A percentile compares a stretch with the other conserved stretches of the same genome.
phyloP scores from a whole-genome alignment of 306 rosid genomes.

The Amphicarpaea edgeworthii region DNA sequence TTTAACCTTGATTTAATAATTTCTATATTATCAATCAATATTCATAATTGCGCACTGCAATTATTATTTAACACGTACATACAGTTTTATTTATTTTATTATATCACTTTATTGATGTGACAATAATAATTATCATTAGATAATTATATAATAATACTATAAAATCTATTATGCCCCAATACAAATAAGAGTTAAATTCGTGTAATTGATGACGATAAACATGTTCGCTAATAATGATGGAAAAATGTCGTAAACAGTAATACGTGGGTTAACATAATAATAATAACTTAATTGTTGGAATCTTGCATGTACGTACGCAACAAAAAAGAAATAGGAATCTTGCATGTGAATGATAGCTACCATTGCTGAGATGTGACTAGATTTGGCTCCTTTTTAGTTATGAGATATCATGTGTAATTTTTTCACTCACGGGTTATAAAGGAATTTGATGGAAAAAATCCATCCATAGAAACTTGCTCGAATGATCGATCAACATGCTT shows the following conservation, averaged over 20 bases:
- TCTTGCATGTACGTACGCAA: conserved; percentile 18
- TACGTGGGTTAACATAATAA: conserved; percentile 11
- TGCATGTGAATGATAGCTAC: conserved; percentile 39
- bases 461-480: neutral
- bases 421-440: conserved; percentile 17
- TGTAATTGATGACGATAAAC: neutral
- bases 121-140: neutral
- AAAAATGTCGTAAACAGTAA: neutral
- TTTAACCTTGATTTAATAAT: neutral
- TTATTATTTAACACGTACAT: neutral
- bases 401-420: neutral
- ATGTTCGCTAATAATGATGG: neutral
- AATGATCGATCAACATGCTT: neutral
- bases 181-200: neutral
- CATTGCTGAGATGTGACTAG: conserved; percentile 15
- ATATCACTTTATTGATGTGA: neutral
- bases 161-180: neutral
- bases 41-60: neutral
- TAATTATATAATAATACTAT: neutral
- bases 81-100: neutral
- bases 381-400: conserved; percentile 6
- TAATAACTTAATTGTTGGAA: conserved; percentile 13
- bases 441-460: neutral
- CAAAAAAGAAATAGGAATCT: conserved; percentile 34
- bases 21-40: neutral